phyloP scores from a whole-genome alignment of 2,329 filamentous ascomycete genomes.

The Diaporthe eres region DNA sequence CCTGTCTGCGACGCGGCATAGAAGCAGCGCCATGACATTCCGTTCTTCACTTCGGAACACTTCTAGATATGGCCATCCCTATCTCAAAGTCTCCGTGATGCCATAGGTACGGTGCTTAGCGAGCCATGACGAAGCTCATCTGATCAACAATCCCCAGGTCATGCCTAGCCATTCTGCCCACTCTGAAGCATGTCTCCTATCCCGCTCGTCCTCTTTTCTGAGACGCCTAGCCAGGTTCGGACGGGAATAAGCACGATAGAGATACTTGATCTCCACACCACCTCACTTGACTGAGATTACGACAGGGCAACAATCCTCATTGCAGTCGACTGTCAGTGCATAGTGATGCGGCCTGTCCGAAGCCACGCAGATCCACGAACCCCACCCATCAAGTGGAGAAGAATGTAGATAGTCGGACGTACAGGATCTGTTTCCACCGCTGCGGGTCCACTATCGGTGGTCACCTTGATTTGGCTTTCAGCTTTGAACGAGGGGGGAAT shows the following conservation, averaged over 20 bases:
- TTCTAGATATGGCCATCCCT: no score
- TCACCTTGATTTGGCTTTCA: not conserved
- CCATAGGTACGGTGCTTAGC: not conserved
- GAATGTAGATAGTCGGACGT: not conserved
- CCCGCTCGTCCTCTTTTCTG: not conserved
- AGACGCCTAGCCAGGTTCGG: not conserved
- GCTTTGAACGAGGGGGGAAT: not conserved
- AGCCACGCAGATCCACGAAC: not conserved
- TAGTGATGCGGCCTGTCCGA: no score
- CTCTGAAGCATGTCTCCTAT: not conserved
- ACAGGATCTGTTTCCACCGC: not conserved
- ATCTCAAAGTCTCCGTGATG: not conserved
- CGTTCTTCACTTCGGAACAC: not conserved
- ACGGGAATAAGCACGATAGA: not conserved
- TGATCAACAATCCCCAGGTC: not conserved
- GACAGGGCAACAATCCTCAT: not conserved
- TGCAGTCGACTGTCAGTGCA: not conserved
- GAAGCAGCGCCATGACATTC: not conserved
- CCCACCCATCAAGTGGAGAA: slow-evolving; percentile 1
- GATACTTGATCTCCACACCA: not conserved
- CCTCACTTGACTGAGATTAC: not conserved
- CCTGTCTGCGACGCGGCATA: not conserved
- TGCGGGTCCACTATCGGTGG: not conserved
- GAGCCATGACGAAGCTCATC: not conserved
- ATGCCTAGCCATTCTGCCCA: not conserved